These are phyloP conservation scores for Ambrosiella cleistominuta DNA, from an alignment of 2,329 filamentous ascomycete genomes.

Conservation along the genomic window DNA sequence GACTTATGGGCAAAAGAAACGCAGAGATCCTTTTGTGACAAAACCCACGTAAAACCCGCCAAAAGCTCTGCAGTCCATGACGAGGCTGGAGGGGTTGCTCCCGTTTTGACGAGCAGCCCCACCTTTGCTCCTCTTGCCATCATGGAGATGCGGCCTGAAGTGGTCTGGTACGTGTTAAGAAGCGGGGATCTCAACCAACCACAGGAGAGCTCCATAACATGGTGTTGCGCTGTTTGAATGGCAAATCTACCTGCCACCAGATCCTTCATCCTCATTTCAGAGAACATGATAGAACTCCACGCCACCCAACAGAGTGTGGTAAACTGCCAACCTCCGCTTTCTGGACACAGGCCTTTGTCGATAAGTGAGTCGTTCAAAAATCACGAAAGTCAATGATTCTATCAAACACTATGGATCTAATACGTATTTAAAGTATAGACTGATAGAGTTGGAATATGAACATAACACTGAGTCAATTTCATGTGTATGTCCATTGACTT, in stretches of 20 bases:
- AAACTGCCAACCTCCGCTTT: too few species aligned
- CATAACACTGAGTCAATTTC: background rate
- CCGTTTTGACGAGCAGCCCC: background rate
- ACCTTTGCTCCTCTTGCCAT: background rate
- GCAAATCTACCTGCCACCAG: background rate
- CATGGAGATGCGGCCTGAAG: background rate
- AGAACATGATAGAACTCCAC: background rate
- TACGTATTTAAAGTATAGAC: too few species aligned
- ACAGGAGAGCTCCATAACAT: background rate
- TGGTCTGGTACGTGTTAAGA: background rate
- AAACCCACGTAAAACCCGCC: background rate
- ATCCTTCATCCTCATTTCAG: background rate
- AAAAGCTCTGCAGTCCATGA: background rate
- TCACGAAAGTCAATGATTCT: too few species aligned
- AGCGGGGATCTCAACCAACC: background rate
- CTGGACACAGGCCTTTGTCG: too few species aligned
- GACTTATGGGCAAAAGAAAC: background rate
- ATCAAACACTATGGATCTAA: too few species aligned
- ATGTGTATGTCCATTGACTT: background rate
- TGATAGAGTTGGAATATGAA: too few species aligned
- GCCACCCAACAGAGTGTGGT: too few species aligned
- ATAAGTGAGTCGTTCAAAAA: too few species aligned
- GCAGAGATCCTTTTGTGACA: background rate
- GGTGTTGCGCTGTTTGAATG: background rate
- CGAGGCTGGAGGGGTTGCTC: background rate